A percentile compares a stretch with the other conserved stretches of the same genome.
Conservation (phyloP, 495 filamentous ascomycete species). For the Evernia prunastri region DNA sequence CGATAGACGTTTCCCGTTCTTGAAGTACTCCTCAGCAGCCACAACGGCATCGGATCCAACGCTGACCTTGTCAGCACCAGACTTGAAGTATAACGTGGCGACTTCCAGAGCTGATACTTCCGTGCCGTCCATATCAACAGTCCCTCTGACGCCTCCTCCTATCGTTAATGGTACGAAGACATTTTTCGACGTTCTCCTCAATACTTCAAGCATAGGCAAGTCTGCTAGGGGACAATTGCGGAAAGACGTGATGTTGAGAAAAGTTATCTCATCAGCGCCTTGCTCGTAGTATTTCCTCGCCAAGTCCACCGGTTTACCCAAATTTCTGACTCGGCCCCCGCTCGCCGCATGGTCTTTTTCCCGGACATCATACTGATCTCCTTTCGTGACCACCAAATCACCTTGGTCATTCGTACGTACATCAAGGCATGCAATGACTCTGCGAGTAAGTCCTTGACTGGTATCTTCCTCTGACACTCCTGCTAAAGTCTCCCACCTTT, state of each 20-base stretch:
- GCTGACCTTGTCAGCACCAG: constrained; percentile 96
- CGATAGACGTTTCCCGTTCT: constrained; percentile 54
- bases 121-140: constrained; percentile 82
- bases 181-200: constrained; percentile 76
- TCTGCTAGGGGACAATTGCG: constrained; percentile 88
- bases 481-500: constrained; percentile 39
- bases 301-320: constrained; percentile 95
- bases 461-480: constrained; percentile 21
- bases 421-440: constrained; percentile 93
- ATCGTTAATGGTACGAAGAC: constrained; percentile 98
- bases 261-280: constrained; percentile 93
- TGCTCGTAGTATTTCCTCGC: constrained; percentile 92
- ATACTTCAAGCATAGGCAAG: constrained; percentile 90
- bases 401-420: constrained; percentile 94
- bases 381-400: constrained; percentile 95
- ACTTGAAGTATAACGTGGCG: constrained; percentile 95
- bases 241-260: constrained; percentile 97
- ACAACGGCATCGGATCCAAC: constrained; percentile 93
- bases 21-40: constrained; percentile 85
- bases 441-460: constrained; percentile 67
- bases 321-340: constrained; percentile 76
- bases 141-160: constrained; percentile 90
- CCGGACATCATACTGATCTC: constrained; percentile 99
- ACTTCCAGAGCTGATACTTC: constrained; percentile 81
- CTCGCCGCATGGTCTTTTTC: constrained; percentile 59